These are phyloP conservation scores for Cyanidium caldarium DNA, from an alignment of 23 red algal species.

Conservation along the genomic window DNA sequence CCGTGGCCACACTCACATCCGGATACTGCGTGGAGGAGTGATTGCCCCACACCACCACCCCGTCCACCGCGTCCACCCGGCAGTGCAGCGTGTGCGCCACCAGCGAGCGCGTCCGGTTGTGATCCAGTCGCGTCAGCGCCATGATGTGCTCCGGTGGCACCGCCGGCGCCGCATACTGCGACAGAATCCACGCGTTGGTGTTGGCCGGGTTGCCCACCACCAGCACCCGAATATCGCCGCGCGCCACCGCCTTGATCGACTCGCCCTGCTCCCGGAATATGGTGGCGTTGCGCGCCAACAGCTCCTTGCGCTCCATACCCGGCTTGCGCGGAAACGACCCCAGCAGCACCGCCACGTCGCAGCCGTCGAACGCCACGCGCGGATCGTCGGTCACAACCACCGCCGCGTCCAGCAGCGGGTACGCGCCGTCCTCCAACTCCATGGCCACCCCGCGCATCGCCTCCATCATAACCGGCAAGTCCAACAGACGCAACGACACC, in stretches of 20 bases:
- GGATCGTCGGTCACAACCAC: conserved; percentile 38
- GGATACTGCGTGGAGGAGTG: conserved; percentile 94
- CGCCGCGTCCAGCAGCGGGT: conserved; percentile 30
- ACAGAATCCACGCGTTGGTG: conserved; percentile 79
- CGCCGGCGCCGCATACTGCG: conserved; percentile 30
- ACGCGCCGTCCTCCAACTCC: conserved; percentile 78
- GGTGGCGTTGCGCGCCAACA: conserved; percentile 74
- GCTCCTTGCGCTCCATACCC: conserved; percentile 82
- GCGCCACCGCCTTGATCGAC: conserved; percentile 41
- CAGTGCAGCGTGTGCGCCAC: conserved; percentile 30
- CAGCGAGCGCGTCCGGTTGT: conserved; percentile 52
- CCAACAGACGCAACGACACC: conserved; percentile 52
- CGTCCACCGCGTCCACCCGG: conserved; percentile 23
- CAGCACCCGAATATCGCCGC: conserved; percentile 37
- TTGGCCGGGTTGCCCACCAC: conserved; percentile 97
- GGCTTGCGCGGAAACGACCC: conserved; percentile 83
- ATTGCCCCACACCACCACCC: conserved; percentile 85
- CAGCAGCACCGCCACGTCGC: conserved; percentile 61
- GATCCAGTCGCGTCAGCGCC: conserved; percentile 88
- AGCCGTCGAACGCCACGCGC: conserved; percentile 42
- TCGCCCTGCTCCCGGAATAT: conserved; percentile 74
- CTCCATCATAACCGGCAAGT: conserved; percentile 46
- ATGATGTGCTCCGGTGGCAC: conserved; percentile 77
- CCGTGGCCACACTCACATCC: conserved; percentile 41
- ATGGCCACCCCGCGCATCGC: conserved; percentile 55